Conservation (phyloP, 306 rosid genomes). For the Luffa acutangula region DNA sequence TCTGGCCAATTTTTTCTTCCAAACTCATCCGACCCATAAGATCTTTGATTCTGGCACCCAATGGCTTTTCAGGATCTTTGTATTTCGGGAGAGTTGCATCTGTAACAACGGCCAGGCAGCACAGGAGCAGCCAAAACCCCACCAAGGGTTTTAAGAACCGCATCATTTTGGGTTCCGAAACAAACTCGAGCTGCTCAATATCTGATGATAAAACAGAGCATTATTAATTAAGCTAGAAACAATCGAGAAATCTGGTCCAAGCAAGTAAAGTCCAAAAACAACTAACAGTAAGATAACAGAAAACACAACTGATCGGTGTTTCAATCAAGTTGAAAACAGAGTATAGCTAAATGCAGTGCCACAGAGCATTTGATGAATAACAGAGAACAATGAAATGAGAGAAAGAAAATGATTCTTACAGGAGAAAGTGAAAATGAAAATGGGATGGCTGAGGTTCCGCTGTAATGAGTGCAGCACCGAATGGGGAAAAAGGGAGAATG, state of each 20-base stretch:
- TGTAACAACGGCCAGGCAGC: slow-evolving; percentile 32
- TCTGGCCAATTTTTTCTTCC: slow-evolving; percentile 84
- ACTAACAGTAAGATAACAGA: not conserved
- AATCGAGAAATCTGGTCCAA: not conserved
- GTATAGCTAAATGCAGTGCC: not conserved
- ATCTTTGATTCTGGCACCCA: slow-evolving; percentile 54
- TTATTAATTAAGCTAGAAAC: not conserved
- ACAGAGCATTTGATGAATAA: not conserved
- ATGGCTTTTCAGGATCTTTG: slow-evolving; percentile 58
- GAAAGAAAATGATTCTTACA: not conserved
- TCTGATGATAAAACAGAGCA: slow-evolving; percentile 13
- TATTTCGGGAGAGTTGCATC: slow-evolving; percentile 49
- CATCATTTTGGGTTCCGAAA: slow-evolving; percentile 33
- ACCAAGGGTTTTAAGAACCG: slow-evolving; percentile 27
- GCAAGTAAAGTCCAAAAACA: not conserved
- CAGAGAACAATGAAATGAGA: not conserved
- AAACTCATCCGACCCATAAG: slow-evolving; percentile 57
- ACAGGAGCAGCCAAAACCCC: slow-evolving; percentile 43
- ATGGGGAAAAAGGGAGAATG: not conserved
- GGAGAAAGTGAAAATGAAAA: no score
- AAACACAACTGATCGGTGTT: not conserved
- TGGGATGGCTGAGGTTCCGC: not conserved
- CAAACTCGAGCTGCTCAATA: not conserved
- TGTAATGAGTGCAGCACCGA: not conserved
- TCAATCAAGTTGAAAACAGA: not conserved